These are phyloP conservation scores for thale cress (Arabidopsis thaliana) DNA, from an alignment of 345 rosid species.

Conservation along the genomic window TAIR10.1 NC_003070.9:8706501-8707000, in stretches of 20 bases:
- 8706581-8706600: slow-evolving; percentile 1
- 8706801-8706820: slow-evolving; percentile 24
- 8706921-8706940: slow-evolving; percentile 30
- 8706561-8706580: slow-evolving; percentile 12
- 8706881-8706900: slow-evolving; percentile 15
- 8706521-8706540: neutral
- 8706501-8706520: neutral
- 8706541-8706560: neutral
- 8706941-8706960: neutral
- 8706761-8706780: neutral
- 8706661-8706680: neutral
- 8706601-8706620: neutral
- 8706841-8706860: slow-evolving; percentile 27
- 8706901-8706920: slow-evolving; percentile 2
- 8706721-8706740: slow-evolving; percentile 27
- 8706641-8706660: neutral
- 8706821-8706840: slow-evolving; percentile 22
- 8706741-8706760: neutral
- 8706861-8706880: slow-evolving; percentile 3
- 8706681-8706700: slow-evolving; percentile 20
- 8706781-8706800: slow-evolving; percentile 14
- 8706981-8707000: neutral
- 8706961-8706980: slow-evolving; percentile 11
- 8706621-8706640: slow-evolving; percentile 2
- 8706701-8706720: neutral